Evolutionary conservation across 176 grass and related monocot genomes (phyloP), one percentile per base, ranked within the genome.

Genomic region (Alopecurus myosuroides): DNA sequence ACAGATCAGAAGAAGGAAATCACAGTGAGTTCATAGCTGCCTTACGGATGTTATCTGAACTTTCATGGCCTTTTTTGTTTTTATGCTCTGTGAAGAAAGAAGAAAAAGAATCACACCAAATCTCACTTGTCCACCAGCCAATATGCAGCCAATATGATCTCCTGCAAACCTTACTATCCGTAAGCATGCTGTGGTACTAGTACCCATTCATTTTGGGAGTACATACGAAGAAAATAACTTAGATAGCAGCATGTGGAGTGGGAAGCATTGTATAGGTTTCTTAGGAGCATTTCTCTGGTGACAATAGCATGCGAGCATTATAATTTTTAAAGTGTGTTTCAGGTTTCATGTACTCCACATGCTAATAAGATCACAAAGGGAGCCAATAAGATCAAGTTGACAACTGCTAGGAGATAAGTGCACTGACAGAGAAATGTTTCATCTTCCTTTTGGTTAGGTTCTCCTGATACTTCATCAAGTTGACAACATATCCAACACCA

Each of bases 231-330:
- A 60, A 28, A 60, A 60, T 3, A 42, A 42, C 56, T 53, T 22
- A 53, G 19, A 55, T n/a, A 55, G 55, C 60, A 63, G 60, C 26
- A 63, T 30, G 13, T 18, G 28, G 6, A 63, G n/a, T n/a, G n/a
- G n/a, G n/a, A 30, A 63, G 31, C 28, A 17, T 17, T 30, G 28
- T 62, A 30, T 30, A n/a, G n/a, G 46, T 49, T 17, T 49, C 46
- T 49, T 26, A 5, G 17, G n/a, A n/a, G n/a, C n/a, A n/a, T 1
- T 63, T 7, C 13, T 26, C 60, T 63, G 2, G 30, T 39, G 37
- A 19, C 37, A 77, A 29, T 86, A 90, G 20, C 36, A 58, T 49
- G 67, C 4, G 12, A 79, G 69, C 44, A 87, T 68, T 35, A 86
- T 65, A 20, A 22, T 48, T 11, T 79, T 67, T 7, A 65, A 40